phyloP scores from a whole-genome alignment of 1,284 basidiomycete genomes.

The Cystobasidium pallidum region DNA sequence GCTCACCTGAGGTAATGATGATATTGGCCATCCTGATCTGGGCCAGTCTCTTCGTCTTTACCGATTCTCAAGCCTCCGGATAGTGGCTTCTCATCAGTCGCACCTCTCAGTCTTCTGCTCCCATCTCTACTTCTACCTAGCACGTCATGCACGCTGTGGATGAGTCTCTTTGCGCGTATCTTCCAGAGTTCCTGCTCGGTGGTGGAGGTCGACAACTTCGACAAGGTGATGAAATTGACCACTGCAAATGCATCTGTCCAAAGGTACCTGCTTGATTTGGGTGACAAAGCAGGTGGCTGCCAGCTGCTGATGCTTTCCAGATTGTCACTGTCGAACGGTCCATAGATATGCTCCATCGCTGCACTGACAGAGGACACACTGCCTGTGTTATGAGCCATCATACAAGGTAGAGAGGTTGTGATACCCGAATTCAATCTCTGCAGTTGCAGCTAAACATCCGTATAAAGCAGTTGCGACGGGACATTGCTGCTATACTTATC shows the following conservation, averaged over 20 bases:
- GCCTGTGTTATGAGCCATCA: not conserved
- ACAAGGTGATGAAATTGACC: conserved; percentile 52
- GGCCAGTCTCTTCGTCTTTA: conserved; percentile 50
- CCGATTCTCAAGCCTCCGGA: conserved; percentile 54
- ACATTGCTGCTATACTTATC: no score
- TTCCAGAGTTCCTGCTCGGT: conserved; percentile 46
- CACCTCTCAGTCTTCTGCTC: conserved; percentile 49
- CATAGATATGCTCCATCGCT: conserved; percentile 10
- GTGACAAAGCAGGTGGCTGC: not conserved
- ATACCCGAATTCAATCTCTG: no score
- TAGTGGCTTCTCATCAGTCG: conserved; percentile 52
- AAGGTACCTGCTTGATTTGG: conserved; percentile 50
- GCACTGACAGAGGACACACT: not conserved
- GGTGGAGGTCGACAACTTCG: conserved; percentile 36
- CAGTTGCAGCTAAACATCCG: no score
- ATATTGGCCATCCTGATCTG: conserved; percentile 54
- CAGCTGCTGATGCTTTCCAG: not conserved
- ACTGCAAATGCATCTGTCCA: conserved; percentile 56
- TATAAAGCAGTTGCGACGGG: no score
- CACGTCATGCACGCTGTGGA: conserved; percentile 47
- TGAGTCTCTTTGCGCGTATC: conserved; percentile 16
- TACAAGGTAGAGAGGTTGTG: no score
- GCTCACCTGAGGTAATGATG: conserved; percentile 48
- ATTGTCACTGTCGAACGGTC: not conserved
- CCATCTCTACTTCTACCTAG: conserved; percentile 52